Conservation (phyloP, 2,329 filamentous ascomycete genomes). For the Lasiodiplodia gonubiensis region DNA sequence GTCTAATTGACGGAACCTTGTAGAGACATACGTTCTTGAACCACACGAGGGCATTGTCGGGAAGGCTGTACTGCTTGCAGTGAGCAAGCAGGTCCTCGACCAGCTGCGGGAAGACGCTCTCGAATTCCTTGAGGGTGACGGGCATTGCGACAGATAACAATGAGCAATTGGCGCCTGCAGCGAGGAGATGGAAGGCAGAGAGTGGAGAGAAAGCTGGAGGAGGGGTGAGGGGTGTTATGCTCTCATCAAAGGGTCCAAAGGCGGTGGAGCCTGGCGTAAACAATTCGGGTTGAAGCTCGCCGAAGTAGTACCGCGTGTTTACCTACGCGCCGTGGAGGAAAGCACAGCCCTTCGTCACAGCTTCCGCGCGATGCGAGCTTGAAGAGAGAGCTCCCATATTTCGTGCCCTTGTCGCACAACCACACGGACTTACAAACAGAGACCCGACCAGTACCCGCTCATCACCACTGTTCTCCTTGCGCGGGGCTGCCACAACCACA, state of each 20-base stretch:
- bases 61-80: slow-evolving; percentile 81
- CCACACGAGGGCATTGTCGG: slow-evolving; percentile 81
- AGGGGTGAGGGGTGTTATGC: background rate
- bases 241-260: slow-evolving; percentile 15
- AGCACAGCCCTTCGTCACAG: slow-evolving; percentile 9
- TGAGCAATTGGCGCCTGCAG: background rate
- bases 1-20: slow-evolving; percentile 30
- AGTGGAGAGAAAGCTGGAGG: slow-evolving; percentile 1
- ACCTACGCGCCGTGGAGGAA: slow-evolving; percentile 8
- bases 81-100: slow-evolving; percentile 80
- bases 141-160: slow-evolving; percentile 58
- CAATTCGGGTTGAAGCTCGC: slow-evolving; percentile 5
- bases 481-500: background rate
- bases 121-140: slow-evolving; percentile 83
- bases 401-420: background rate
- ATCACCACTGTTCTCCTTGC: background rate
- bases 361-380: slow-evolving; percentile 4
- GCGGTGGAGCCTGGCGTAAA: background rate
- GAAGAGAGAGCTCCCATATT: background rate
- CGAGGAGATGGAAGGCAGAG: background rate
- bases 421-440: background rate
- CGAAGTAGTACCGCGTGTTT: slow-evolving; percentile 16
- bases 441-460: background rate
- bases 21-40: slow-evolving; percentile 70
- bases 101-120: slow-evolving; percentile 85